Evolutionary conservation across 352 stramenopile species (phyloP), one percentile per base, ranked within the genome.

Genomic region (Globisporangium canariense): DNA sequence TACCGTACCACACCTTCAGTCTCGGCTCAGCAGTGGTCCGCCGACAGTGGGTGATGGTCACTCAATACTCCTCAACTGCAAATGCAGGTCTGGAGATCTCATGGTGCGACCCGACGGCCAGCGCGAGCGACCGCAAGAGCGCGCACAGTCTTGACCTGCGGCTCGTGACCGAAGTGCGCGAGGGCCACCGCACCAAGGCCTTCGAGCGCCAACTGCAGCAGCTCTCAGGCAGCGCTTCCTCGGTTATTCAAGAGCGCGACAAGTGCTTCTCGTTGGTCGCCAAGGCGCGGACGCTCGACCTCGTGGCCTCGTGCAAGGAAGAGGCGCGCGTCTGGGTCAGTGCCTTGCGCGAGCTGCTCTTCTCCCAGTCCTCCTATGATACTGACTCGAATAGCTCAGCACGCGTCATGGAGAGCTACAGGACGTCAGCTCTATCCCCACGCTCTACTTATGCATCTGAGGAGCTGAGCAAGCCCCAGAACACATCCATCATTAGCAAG

Each of bases 281-380:
- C 4, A 78, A 71, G 59, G 67, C 68, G 16, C 76, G 87, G 40
- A 90, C 81, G 0, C 65, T 94, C 9, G 86, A 93, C 77, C 63
- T 95, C 4, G 80, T 91, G 0, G 85, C 85, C 4, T 70, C 85
- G 4, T 92, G 85, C 68, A 93, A 93, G 58, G 87, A 95, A 46
- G 87, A 93, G 62, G 83, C 80, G 30, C 66, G 59, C 0, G 69
- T 93, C 20, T 94, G 85, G 85, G 67, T 90, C 2, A 50, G 65
- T 8, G 75, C 63, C 16, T 66, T 95, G 9, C 70, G 77, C 2
- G 57, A 75, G 7, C 53, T 89, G 2, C 51, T 89, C 9, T 88
- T 78, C 32, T 58, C 36, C 18, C 58, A 43, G 28, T 51, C 43
- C 18, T 22, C 50, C 0, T 38, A 53, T 8, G 49, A 58, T 40